phyloP scores from a whole-genome alignment of 2,329 filamentous ascomycete genomes.

The Botrytis aclada region DNA sequence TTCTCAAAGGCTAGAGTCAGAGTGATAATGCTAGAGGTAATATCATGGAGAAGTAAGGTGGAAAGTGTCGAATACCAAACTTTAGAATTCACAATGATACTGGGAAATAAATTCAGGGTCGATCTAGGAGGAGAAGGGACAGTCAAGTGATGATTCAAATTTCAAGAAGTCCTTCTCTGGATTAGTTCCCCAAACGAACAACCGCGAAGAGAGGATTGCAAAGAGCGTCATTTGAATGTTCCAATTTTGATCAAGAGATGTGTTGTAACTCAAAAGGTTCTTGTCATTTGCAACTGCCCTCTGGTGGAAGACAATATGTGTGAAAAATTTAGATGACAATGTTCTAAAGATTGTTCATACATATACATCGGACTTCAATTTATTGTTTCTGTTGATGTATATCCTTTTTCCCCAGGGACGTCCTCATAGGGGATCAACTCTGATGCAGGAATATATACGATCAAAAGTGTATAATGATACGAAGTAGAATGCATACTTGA shows the following conservation, averaged over 20 bases:
- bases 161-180: too few relatives aligned
- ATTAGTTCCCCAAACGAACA: too few relatives aligned
- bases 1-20: too few relatives aligned
- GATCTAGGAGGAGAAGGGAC: too few relatives aligned
- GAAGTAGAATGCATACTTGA: neutral
- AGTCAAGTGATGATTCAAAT: too few relatives aligned
- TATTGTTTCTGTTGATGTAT: neutral
- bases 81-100: rapidly evolving
- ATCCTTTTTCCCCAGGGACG: rapidly evolving
- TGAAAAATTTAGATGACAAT: neutral
- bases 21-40: too few relatives aligned
- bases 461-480: neutral
- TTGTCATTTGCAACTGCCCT: rapidly evolving
- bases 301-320: neutral
- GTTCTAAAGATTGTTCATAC: rapidly evolving
- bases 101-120: too few relatives aligned
- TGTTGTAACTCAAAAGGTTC: neutral
- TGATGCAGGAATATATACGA: too few relatives aligned
- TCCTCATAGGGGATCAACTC: neutral
- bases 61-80: rapidly evolving
- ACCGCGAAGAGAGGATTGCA: neutral
- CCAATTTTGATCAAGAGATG: neutral
- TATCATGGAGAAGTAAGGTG: too few relatives aligned
- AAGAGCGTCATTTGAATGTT: neutral
- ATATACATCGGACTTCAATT: neutral